These are phyloP conservation scores for Fusarium chaquense DNA, from an alignment of 2,329 filamentous ascomycete genomes.

Conservation along the genomic window DNA sequence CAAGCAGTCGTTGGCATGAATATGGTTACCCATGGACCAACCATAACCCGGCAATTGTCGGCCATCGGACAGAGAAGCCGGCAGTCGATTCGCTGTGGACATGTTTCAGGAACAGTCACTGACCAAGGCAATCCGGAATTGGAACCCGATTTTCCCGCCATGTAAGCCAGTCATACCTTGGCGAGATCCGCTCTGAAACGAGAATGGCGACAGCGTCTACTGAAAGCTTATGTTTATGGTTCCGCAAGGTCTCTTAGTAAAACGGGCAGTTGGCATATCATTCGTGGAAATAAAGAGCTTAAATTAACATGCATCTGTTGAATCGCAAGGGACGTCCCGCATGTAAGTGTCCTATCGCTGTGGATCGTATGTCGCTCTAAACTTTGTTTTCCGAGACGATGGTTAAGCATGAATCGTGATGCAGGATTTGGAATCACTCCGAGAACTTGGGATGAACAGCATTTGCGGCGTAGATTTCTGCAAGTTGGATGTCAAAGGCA, in stretches of 20 bases:
- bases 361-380: slow-evolving; percentile 4
- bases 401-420: slow-evolving; percentile 17
- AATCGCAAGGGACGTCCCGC: slow-evolving; percentile 3
- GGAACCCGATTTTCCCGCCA: slow-evolving; percentile 22
- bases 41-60: not conserved
- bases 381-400: not conserved
- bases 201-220: not conserved
- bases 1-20: slow-evolving; percentile 15
- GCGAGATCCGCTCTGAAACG: slow-evolving; percentile 23
- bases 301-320: not conserved
- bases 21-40: slow-evolving; percentile 6
- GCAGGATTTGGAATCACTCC: not conserved
- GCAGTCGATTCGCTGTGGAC: slow-evolving; percentile 20
- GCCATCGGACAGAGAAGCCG: slow-evolving; percentile 30
- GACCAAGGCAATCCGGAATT: slow-evolving; percentile 15
- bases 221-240: slow-evolving; percentile 9
- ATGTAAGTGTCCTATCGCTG: not conserved
- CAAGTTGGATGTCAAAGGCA: not conserved
- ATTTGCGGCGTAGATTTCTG: slow-evolving; percentile 9
- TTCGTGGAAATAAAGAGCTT: slow-evolving; percentile 27
- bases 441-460: not conserved
- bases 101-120: slow-evolving; percentile 22
- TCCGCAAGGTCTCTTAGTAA: not conserved
- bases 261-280: not conserved
- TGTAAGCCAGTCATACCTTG: slow-evolving; percentile 12